Evolutionary conservation across 192 early-diverging fungal species (phyloP).

Genomic region (Umbelopsis ramanniana): DNA sequence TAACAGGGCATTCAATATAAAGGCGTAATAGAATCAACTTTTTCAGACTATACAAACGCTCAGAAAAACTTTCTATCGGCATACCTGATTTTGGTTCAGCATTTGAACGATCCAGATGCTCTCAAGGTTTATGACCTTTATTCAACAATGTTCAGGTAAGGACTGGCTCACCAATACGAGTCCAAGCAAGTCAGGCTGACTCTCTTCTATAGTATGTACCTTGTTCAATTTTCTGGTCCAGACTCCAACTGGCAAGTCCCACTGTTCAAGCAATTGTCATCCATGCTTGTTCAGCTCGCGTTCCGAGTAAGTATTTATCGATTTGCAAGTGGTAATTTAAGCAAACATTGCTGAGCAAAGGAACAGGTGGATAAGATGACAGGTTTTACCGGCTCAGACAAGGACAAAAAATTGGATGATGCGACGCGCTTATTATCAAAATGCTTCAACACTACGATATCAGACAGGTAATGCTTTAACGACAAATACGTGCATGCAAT

Average conservation of each 20-base stretch:
- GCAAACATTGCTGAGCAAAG: not conserved
- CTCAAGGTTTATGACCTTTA: not conserved
- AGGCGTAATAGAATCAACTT: not conserved
- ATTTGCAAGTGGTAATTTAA: not conserved
- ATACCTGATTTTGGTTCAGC: constrained; percentile 11
- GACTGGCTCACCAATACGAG: constrained; percentile 1
- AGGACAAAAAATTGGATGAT: constrained; percentile 29
- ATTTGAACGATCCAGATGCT: constrained; percentile 12
- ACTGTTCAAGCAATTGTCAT: constrained; percentile 20
- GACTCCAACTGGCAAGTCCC: constrained; percentile 29
- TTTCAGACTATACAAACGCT: constrained; percentile 1
- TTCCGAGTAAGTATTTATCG: constrained; percentile 6
- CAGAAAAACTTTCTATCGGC: constrained; percentile 12
- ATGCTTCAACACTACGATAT: constrained; percentile 48
- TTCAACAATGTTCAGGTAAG: constrained; percentile 28
- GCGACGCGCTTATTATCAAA: constrained; percentile 43
- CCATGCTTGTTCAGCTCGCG: constrained; percentile 21
- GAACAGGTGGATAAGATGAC: constrained; percentile 24
- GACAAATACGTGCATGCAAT: not conserved
- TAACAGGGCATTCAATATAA: not conserved
- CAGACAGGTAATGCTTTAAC: constrained; percentile 40
- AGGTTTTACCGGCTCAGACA: constrained; percentile 12
- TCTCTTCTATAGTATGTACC: not conserved
- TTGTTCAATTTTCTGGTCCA: constrained; percentile 4
- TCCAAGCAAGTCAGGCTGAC: not conserved